Evolutionary conservation across 768 basidiomycete genomes (phyloP).

Genomic region (Amanita subjunquillea): DNA sequence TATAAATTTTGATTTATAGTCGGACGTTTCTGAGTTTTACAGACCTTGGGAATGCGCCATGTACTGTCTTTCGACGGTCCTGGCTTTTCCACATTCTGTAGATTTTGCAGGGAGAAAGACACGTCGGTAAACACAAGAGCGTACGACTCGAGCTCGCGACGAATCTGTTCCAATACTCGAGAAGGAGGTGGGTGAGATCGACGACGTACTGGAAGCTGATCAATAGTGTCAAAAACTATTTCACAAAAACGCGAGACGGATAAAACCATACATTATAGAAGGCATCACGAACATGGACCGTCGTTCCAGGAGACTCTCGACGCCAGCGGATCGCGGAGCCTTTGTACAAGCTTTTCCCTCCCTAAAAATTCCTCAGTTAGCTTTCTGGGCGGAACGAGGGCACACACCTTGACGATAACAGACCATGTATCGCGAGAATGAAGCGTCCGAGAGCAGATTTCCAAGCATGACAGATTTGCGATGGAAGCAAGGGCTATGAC

Average conservation of each 20-base stretch:
- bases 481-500: conserved; percentile 71
- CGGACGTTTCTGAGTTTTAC: conserved; percentile 4
- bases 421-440: conserved; percentile 61
- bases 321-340: conserved; percentile 73
- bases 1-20: conserved; percentile 16
- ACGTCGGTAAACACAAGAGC: conserved; percentile 67
- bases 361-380: conserved; percentile 28
- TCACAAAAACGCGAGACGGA: neutral
- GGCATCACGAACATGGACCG: conserved; percentile 76
- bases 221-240: conserved; percentile 5
- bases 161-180: conserved; percentile 56
- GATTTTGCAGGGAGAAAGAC: conserved; percentile 57
- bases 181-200: conserved; percentile 51
- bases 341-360: conserved; percentile 52
- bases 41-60: conserved; percentile 60
- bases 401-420: conserved; percentile 62
- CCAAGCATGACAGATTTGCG: conserved; percentile 68
- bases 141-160: conserved; percentile 61
- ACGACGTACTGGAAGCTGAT: conserved; percentile 73
- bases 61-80: conserved; percentile 31
- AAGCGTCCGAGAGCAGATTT: conserved; percentile 70
- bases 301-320: conserved; percentile 66
- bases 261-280: conserved; percentile 67
- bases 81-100: conserved; percentile 25
- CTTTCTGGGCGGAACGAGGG: neutral